Base-by-base conservation (phyloP, 2,329 filamentous ascomycete genomes). In the Exophiala viscosa region DNA sequence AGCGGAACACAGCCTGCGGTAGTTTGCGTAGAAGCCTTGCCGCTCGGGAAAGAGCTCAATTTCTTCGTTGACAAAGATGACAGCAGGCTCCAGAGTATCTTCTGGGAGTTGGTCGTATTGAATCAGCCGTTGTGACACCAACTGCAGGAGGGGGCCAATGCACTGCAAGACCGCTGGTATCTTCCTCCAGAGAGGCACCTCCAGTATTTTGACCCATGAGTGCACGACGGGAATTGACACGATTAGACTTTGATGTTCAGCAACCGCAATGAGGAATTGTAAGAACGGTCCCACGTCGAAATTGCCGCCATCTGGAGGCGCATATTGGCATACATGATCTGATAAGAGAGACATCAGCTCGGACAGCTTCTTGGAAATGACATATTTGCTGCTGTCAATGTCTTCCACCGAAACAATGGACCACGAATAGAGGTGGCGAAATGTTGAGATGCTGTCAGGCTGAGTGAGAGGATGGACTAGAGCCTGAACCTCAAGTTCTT, bases 11-110 rank as follows among this genome's bases (percentile, higher is more conserved):
- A 96, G 97, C 54, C 93, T 82, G 35, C 93, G 81, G 69, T 99
- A 99, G 66, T 99, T 97, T 3, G 92, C 90, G 9, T 97, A 79
- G 67, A 99, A 99, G 1, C 90, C 90, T 70, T 99, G 93, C 18
- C 90, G 82, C 67, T 99, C 93, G 0, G 93, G 93, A 15, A 92
- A 77, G 0, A 92, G 97, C 65, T 99, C 93, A 50, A 96, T 95
- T 66, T 99, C 93, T 65, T 97, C 91, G 64, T 90, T 79, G 1
- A 99, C 77, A 60, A 96, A 93, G 9, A 89, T 75, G 53, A 90
- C 81, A 0, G 87, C 91, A 1, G 88, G 79, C 62, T 96, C 86
- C 42, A 88, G 82, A 0, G 85, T 87, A 58, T 95, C 87, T 58
- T 92, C 85, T 0, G 90, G 88, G 2, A 97, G 74, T 58, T 81